These are phyloP conservation scores for Saprolegnia parasitica DNA, from an alignment of 352 stramenopile genomes.

Conservation along the genomic window DNA sequence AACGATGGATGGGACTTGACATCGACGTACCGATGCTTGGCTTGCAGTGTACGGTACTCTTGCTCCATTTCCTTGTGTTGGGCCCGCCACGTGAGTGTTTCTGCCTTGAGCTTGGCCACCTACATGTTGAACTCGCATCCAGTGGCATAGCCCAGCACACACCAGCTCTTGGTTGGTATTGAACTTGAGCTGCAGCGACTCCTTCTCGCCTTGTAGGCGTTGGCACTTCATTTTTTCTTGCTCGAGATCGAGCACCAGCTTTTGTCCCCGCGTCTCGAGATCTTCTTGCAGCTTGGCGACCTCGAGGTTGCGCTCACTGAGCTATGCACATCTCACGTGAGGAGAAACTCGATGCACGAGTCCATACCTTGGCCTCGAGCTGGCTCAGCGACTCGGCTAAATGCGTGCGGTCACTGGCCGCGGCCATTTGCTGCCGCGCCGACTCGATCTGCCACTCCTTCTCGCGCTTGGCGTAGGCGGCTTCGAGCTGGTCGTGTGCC, in stretches of 20 bases:
- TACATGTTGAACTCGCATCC: slow-evolving; percentile 23
- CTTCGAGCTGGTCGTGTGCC: slow-evolving; percentile 8
- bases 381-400: not conserved
- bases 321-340: slow-evolving; percentile 31
- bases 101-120: slow-evolving; percentile 61
- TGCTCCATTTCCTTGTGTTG: slow-evolving; percentile 78
- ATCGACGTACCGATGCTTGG: slow-evolving; percentile 51
- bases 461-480: slow-evolving; percentile 12
- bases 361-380: slow-evolving; percentile 18
- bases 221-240: slow-evolving; percentile 43
- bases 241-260: slow-evolving; percentile 48
- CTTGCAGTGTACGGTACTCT: slow-evolving; percentile 67
- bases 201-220: slow-evolving; percentile 49
- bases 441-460: slow-evolving; percentile 27
- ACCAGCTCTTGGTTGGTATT: slow-evolving; percentile 59
- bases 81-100: slow-evolving; percentile 53
- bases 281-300: slow-evolving; percentile 38
- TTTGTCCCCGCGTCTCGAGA: slow-evolving; percentile 47
- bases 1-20: not conserved
- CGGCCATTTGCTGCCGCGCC: not conserved
- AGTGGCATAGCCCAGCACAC: not conserved
- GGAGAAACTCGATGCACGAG: not conserved
- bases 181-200: slow-evolving; percentile 45
- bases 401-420: not conserved
- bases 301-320: slow-evolving; percentile 44